Evolutionary conservation across 495 filamentous ascomycete species (phyloP), one percentile per base, ranked within the genome.

Genomic region (Aspergillus nidulans): DNA sequence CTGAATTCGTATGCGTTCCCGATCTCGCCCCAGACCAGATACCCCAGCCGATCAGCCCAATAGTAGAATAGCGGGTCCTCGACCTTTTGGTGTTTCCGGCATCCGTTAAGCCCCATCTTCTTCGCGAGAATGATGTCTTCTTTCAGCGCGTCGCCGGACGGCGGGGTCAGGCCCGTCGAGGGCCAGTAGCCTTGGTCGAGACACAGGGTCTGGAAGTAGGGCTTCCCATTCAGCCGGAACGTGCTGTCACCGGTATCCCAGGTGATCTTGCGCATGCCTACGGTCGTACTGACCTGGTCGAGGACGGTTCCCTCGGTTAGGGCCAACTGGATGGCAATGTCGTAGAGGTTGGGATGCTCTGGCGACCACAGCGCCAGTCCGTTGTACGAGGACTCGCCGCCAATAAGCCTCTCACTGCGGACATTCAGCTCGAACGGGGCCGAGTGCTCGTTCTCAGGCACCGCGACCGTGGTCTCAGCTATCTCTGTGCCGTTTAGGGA

Each of bases 1-100:
- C 69, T 75, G 54, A 81, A 84, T 55, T 77, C 69, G 46, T 82
- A 74, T 9, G 68, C 71, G 51, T 74, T 72, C 2, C 69, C 71
- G 51, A 74, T 71, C 56, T 74, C 71, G 0, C 69, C 71, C 71
- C 71, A 74, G 8, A 74, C 71, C 6, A 74, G 52, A 49, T 65
- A 74, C 0, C 71, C 71, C 3, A 74, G 56, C n/a, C 68, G 65
- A 49, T 74, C 71, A 0, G 71, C 69, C 71, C 71, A 74, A 49
- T 72, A 74, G 40, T 62, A 59, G 45, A 74, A 74, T 16, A 66
- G 41, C 0, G 68, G 62, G 16, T 74, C 69, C 36, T 74, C 71
- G 39, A 74, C 68, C 45, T 74, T 74, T 55, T 74, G 71, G 38
- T 74, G 71, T 54, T 74, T 74, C 18, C 71, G 71, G 25, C 69